These are phyloP conservation scores for Fraxinus xanthoxyloides DNA, from an alignment of 305 asterid species.

Conservation along the genomic window DNA sequence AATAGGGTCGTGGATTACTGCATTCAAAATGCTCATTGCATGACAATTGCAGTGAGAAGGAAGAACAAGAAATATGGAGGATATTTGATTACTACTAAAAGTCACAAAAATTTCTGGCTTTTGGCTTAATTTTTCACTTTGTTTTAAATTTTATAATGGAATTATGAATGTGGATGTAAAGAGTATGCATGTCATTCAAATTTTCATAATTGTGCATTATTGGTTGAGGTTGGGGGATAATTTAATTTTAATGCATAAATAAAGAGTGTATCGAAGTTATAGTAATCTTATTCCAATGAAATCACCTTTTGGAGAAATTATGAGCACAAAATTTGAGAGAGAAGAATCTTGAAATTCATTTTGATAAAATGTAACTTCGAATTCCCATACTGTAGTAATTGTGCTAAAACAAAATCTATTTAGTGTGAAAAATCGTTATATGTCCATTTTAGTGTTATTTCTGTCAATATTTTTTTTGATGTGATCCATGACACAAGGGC, in stretches of 20 bases:
- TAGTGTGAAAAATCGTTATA: background rate
- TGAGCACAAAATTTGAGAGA: background rate
- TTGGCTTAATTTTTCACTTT: slow-evolving; percentile 47
- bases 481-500: too few relatives aligned
- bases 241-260: background rate
- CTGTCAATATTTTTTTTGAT: background rate
- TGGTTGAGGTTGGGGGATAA: background rate
- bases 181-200: background rate
- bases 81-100: slow-evolving; percentile 76
- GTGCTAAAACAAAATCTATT: background rate
- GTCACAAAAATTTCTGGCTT: slow-evolving; percentile 89
- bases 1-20: slow-evolving; percentile 64
- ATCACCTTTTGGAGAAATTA: background rate
- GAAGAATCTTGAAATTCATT: background rate
- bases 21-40: slow-evolving; percentile 69
- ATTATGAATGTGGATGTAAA: background rate
- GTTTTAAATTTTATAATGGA: background rate
- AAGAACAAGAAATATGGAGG: slow-evolving; percentile 72
- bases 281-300: background rate
- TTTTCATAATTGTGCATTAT: background rate
- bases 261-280: background rate
- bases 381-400: background rate
- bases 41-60: slow-evolving; percentile 83
- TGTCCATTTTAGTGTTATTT: background rate
- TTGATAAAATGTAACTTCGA: background rate